Evolutionary conservation across 805 yeast species (phyloP).

Genomic region (Sugiyamaella lignohabitans): DNA sequence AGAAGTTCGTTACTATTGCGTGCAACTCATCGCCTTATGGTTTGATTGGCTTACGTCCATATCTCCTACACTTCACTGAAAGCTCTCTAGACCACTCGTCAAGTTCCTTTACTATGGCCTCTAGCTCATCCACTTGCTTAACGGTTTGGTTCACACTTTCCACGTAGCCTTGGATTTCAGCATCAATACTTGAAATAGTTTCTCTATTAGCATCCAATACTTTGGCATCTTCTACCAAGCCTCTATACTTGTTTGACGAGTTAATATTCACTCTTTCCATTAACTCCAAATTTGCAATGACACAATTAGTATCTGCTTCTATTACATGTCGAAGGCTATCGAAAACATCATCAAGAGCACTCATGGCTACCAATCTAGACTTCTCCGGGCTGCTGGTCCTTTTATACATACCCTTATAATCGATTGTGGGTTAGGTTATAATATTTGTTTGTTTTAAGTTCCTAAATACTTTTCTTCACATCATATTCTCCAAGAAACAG

Average conservation of each 20-base stretch:
- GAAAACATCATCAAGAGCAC: too few relatives aligned
- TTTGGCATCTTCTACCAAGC: constrained; percentile 19
- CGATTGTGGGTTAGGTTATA: too few relatives aligned
- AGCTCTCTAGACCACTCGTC: constrained; percentile 58
- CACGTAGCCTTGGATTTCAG: constrained; percentile 14
- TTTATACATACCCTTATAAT: too few relatives aligned
- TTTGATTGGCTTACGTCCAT: too few relatives aligned
- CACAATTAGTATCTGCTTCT: constrained; percentile 22
- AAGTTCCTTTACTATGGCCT: constrained; percentile 46
- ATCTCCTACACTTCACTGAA: constrained; percentile 36
- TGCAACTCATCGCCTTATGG: too few relatives aligned
- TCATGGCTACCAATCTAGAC: too few relatives aligned
- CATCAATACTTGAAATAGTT: constrained; percentile 9
- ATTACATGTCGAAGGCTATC: too few relatives aligned
- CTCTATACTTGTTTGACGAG: constrained; percentile 20
- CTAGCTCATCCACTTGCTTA: constrained; percentile 30
- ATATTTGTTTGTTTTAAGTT: too few relatives aligned
- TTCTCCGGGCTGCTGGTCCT: too few relatives aligned
- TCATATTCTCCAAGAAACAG: too few relatives aligned
- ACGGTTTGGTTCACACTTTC: constrained; percentile 20
- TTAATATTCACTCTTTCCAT: constrained; percentile 23
- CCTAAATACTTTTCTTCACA: too few relatives aligned
- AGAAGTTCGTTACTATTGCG: too few relatives aligned
- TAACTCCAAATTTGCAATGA: constrained; percentile 19
- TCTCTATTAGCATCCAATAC: constrained; percentile 18